Evolutionary conservation across 139 green algal genomes (phyloP), one percentile per base, ranked within the genome.

Genomic region (Ettlia oleoabundans): DNA sequence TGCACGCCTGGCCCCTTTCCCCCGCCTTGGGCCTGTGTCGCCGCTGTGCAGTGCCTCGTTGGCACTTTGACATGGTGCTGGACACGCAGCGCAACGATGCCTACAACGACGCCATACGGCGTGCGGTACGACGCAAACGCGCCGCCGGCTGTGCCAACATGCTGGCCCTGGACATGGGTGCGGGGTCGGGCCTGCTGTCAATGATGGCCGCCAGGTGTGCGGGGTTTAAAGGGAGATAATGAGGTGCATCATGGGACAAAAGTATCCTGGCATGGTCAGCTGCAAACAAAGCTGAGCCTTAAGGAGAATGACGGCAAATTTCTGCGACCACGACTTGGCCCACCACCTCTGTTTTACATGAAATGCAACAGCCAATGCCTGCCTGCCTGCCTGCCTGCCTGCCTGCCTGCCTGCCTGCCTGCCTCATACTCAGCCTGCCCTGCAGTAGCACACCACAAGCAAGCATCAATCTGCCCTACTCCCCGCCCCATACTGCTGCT

Each of bases 41-140:
- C 33, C 33, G 3, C n/a, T 15, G 7, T 42, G 72, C 53, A 80
- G 64, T 95, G 1, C 92, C 94, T 0, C 79, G 86, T n/a, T 97
- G 94, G 94, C 94, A 97, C 83, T 96, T 93, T 75, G 91, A 96
- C 81, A 97, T 97, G 93, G 78, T 97, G 22, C 78, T 84, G 67
- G 94, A 97, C 84, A 26, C 78, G 5, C 63, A 84, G 35, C 83
- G 94, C 41, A 97, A 96, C 80, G 68, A 51, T 0, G 86, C 86
- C 10, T 97, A 96, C 66, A 85, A 94, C 9, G n/a, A 33, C 1
- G 93, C 93, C 47, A 93, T 97, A 55, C 64, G 6, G 35, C 37
- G 82, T 69, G 78, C 80, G 33, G 51, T 89, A 37, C 51, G 69
- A 2, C 76, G 67, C 40, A 82, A 83, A 69, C 38, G 65, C 5